A percentile compares a stretch with the other conserved stretches of the same genome.
These are phyloP conservation scores for Naegleria gruberi DNA, from an alignment of 208 protist genomes.

Conservation along the genomic window DNA sequence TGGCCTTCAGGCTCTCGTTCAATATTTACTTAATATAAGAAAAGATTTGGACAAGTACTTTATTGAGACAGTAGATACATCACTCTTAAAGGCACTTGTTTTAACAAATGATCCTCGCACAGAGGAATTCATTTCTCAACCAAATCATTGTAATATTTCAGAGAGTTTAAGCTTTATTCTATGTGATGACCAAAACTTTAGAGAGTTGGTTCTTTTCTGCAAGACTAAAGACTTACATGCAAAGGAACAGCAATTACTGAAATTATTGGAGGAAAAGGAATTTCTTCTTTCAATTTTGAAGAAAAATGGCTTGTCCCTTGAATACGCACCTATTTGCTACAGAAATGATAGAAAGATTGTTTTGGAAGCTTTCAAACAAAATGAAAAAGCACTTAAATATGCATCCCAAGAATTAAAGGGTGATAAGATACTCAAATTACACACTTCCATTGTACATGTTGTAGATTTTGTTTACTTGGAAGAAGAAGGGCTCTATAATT, in stretches of 20 bases:
- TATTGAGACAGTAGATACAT: slow-evolving; percentile 24
- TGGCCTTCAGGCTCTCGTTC: not conserved
- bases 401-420: too few relatives aligned
- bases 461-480: too few relatives aligned
- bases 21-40: slow-evolving; percentile 14
- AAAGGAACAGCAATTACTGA: slow-evolving; percentile 18
- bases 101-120: slow-evolving; percentile 2
- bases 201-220: slow-evolving; percentile 21
- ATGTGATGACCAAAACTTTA: slow-evolving; percentile 15
- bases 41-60: not conserved
- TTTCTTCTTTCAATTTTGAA: too few relatives aligned
- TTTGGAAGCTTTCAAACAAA: too few relatives aligned
- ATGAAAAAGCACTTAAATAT: too few relatives aligned
- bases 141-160: slow-evolving; percentile 21
- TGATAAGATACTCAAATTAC: too few relatives aligned
- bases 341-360: too few relatives aligned
- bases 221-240: slow-evolving; percentile 16
- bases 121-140: not conserved
- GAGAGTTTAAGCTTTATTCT: not conserved
- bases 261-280: not conserved
- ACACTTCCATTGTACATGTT: too few relatives aligned
- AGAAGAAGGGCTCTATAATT: too few relatives aligned
- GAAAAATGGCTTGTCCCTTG: too few relatives aligned
- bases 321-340: too few relatives aligned
- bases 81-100: not conserved